Base-by-base conservation (phyloP, 768 basidiomycete species). In the Leccinum sublutescens region DNA sequence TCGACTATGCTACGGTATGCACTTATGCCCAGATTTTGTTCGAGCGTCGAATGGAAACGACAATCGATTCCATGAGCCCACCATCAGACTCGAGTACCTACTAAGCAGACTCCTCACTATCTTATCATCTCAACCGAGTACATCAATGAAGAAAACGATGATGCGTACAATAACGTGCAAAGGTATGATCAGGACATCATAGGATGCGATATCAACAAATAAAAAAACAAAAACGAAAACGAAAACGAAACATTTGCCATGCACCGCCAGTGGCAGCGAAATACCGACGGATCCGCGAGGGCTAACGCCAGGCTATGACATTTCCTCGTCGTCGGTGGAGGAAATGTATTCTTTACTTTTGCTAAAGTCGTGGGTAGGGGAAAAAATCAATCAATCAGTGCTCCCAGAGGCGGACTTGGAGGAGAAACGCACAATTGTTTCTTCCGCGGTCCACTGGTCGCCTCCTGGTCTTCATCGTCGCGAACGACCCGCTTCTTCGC, bases 261-360 rank as follows among this genome's bases (percentile, higher is more conserved):
- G n/a, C 34, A 15, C 5, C 10, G 40, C n/a, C 40, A 19, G n/a
- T 43, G n/a, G 4, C 40, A 38, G 17, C 10, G 8, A 5, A 6
- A n/a, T 27, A 21, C 19, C 4, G 19, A 33, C 17, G 17, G 3
- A 36, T 50, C 27, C 6, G 12, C 29, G 15, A 59, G n/a, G 11
- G 4, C 8, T 40, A 2, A 5, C 8, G 27, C 17, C 12, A 6
- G 48, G 48, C 48, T 49, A 49, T 25, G 48, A 15, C 87, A 88
- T 88, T 54, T 71, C 72, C 50, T 90, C 89, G 27, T 92, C 93
- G 70, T 95, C 93, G 2, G 91, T 92, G 70, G 94, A 92, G 7
- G 88, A 88, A 52, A 96, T 84, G 72, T 86, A 82, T 66, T 87
- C 93, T 74, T 93, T 94, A 67, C 91, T 94, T 80, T 95, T 95